Conservation (phyloP, 352 stramenopile species). For the Plasmopara halstedii region DNA sequence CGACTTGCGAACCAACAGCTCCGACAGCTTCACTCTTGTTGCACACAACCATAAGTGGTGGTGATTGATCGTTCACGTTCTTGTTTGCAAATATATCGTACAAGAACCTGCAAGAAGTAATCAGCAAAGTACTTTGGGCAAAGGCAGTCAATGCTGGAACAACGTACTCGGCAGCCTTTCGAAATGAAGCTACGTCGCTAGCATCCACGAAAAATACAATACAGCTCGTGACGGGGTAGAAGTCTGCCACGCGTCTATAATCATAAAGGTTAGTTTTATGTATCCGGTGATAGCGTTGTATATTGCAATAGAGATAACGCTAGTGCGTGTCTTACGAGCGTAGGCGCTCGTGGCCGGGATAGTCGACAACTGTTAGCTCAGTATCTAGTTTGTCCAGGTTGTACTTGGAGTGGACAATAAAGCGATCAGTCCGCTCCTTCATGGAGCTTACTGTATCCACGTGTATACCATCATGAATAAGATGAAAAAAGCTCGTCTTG, state of each 20-base stretch:
- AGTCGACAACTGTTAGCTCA: constrained; percentile 70
- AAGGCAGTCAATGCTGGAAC: neutral
- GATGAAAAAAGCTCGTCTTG: constrained; percentile 82
- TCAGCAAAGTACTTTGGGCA: neutral
- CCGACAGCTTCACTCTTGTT: constrained; percentile 71
- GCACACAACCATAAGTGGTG: constrained; percentile 68
- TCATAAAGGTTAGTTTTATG: constrained; percentile 1
- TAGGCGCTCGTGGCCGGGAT: constrained; percentile 73
- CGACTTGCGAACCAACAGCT: constrained; percentile 35
- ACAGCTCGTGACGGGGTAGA: constrained; percentile 57
- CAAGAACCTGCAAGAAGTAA: constrained; percentile 37
- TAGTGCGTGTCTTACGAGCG: constrained; percentile 41
- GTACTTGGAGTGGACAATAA: constrained; percentile 56
- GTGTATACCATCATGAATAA: constrained; percentile 54
- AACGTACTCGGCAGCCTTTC: constrained; percentile 72
- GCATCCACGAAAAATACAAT: constrained; percentile 79
- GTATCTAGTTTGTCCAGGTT: constrained; percentile 64
- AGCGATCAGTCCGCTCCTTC: constrained; percentile 66
- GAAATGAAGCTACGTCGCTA: constrained; percentile 48
- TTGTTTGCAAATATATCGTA: constrained; percentile 84
- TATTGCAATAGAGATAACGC: constrained; percentile 1
- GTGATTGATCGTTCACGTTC: constrained; percentile 70
- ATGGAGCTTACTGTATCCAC: constrained; percentile 81
- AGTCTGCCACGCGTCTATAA: constrained; percentile 56
- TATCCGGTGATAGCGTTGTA: too few species aligned